Base-by-base conservation (phyloP, 352 stramenopile genomes). In the Pythium brachiatum region DNA sequence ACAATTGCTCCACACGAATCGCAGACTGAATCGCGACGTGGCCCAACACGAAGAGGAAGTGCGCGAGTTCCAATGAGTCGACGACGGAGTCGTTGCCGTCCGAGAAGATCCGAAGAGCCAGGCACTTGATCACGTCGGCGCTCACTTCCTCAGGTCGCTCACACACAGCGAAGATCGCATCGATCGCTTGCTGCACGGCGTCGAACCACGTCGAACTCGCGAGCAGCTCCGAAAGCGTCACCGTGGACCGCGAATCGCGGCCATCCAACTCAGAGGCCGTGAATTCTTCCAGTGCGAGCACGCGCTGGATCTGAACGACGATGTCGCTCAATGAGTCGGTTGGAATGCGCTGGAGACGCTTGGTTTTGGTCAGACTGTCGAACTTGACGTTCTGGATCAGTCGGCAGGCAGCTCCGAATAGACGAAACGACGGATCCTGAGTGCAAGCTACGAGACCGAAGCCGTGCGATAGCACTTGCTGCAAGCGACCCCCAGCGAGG, bases 11-110 rank as follows among this genome's bases (percentile, higher is more conserved):
- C 25, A 97, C 95, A 61, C 98, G 95, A 60, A 98, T 94, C 1
- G 98, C 82, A 18, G 98, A 81, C 65, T 96, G 94, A 25, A 99
- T 83, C n/a, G 95, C 88, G 48, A 97, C 90, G 57, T 99, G 94
- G 11, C 97, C 97, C 32, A 98, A 69, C 9, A 98, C 84, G 69
- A 99, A 98, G 46, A 99, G 89, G 62, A 99, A 98, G 57, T 97
- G 83, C 6, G 92, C 86, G 21, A 99, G 75, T 72, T 86, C 82
- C 26, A 83, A 74, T 6, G 73, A 68, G 7, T 66, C 68, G 7
- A 75, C 80, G n/a, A 83, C 68, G 60, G 94, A 86, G 12, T 88
- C 83, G 52, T 76, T 76, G 26, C 83, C 76, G 29, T 78, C 79
- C 39, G 86, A 70, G 52, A 93, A 94, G 15, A 93, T 61, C 12